phyloP scores from a whole-genome alignment of 441 rosid genomes.

The Erodium texanum region DNA sequence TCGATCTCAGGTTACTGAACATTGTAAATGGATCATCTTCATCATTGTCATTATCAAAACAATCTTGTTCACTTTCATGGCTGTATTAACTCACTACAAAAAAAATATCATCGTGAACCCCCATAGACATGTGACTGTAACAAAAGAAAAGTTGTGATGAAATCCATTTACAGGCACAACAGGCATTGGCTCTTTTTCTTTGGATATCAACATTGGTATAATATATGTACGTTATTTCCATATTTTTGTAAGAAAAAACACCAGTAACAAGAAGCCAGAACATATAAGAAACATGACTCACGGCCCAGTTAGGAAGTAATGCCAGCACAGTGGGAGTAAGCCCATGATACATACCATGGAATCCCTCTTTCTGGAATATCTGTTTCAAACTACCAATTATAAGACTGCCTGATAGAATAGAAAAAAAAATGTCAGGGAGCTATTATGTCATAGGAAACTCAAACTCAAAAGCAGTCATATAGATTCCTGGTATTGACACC shows the following conservation, averaged over 20 bases:
- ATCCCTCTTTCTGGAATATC: conserved; percentile 46
- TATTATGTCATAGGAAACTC: not conserved
- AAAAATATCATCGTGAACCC: no score
- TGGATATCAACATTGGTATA: not conserved
- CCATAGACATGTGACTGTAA: not conserved
- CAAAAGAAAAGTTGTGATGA: not conserved
- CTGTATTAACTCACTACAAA: not conserved
- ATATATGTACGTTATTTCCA: not conserved
- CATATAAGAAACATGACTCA: conserved; percentile 20
- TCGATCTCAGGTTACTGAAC: not conserved
- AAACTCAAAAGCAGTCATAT: not conserved
- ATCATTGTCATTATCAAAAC: not conserved
- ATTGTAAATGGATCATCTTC: not conserved
- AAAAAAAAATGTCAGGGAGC: not conserved
- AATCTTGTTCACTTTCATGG: not conserved
- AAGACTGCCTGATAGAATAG: conserved; percentile 40
- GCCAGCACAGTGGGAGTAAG: conserved; percentile 59
- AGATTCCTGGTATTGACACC: not conserved
- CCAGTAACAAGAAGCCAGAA: not conserved
- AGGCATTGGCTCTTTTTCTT: not conserved
- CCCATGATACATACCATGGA: conserved; percentile 56
- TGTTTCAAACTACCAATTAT: conserved; percentile 45
- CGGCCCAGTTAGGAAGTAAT: conserved; percentile 63
- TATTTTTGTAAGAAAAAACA: not conserved
- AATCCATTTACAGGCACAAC: no score